Percentiles rank a stretch among this genome's conserved stretches.
These are phyloP conservation scores for Trametes elegans DNA, from an alignment of 768 basidiomycete species.

Conservation along the genomic window DNA sequence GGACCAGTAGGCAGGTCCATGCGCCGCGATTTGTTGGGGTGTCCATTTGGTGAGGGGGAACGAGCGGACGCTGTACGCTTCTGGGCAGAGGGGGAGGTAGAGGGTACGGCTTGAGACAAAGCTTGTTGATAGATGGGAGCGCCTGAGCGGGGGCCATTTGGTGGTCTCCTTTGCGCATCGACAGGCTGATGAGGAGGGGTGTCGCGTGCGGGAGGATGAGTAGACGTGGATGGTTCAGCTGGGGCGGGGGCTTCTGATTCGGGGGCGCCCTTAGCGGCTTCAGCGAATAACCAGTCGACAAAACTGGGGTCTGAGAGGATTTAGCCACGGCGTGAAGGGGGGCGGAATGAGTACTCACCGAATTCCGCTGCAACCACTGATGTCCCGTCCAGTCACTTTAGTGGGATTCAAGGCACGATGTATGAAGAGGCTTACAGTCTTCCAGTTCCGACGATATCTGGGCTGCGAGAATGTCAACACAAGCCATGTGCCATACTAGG, in stretches of 20 bases:
- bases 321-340: constrained; percentile 16
- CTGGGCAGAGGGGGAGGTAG: constrained; percentile 47
- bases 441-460: constrained; percentile 17
- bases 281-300: constrained; percentile 85
- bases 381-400: neutral
- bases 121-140: constrained; percentile 69
- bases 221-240: constrained; percentile 29
- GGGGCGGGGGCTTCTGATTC: constrained; percentile 42
- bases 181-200: constrained; percentile 33
- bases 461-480: constrained; percentile 8
- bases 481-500: neutral
- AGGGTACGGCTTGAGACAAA: constrained; percentile 59
- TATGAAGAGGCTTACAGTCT: constrained; percentile 7
- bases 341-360: constrained; percentile 43
- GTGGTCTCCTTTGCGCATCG: constrained; percentile 44
- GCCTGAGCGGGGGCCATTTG: constrained; percentile 50
- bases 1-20: constrained; percentile 83
- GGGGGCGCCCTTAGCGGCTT: constrained; percentile 68
- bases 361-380: constrained; percentile 81
- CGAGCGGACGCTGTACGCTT: constrained; percentile 67
- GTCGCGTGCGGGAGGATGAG: constrained; percentile 29
- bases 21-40: constrained; percentile 64
- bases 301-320: constrained; percentile 64
- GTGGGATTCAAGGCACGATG: neutral
- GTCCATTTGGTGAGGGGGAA: constrained; percentile 63